Percentiles rank a stretch among this genome's conserved stretches.
Evolutionary conservation across 306 rosid species (phyloP).

Genomic region (Malus sieversii): DNA sequence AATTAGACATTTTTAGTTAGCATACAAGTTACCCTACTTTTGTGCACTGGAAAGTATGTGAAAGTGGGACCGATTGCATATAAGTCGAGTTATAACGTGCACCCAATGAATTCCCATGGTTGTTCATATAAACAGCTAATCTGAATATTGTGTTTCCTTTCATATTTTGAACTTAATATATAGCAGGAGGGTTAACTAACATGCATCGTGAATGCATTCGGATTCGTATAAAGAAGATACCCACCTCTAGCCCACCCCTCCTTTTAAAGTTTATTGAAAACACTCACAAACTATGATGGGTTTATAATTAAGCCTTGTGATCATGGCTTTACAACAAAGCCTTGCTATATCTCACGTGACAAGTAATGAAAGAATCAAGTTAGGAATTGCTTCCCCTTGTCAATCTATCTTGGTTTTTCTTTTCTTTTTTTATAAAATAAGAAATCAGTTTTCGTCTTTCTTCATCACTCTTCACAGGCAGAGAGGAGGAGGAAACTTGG

Average conservation of each 20-base stretch:
- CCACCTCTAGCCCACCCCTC: not conserved
- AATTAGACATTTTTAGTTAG: not conserved
- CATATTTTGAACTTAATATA: not conserved
- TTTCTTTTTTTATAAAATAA: not conserved
- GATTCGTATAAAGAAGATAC: not conserved
- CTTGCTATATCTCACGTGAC: not conserved
- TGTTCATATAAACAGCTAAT: not conserved
- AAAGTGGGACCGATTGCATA: not conserved
- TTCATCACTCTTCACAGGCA: conserved; percentile 44
- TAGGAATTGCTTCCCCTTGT: not conserved
- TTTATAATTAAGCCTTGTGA: not conserved
- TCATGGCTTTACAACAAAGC: not conserved
- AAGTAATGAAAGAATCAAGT: not conserved
- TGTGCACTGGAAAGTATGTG: not conserved
- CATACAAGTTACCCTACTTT: not conserved
- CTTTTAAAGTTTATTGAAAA: not conserved
- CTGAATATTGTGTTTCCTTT: not conserved
- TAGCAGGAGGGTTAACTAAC: not conserved
- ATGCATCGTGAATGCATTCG: not conserved
- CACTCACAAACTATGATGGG: not conserved
- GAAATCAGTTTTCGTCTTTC: not conserved
- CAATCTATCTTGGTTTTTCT: not conserved
- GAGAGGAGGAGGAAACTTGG: conserved; percentile 92
- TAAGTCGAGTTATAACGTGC: not conserved
- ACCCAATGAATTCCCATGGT: not conserved